Conservation (phyloP, 129 eudicot species). For the Centaurea solstitialis region DNA sequence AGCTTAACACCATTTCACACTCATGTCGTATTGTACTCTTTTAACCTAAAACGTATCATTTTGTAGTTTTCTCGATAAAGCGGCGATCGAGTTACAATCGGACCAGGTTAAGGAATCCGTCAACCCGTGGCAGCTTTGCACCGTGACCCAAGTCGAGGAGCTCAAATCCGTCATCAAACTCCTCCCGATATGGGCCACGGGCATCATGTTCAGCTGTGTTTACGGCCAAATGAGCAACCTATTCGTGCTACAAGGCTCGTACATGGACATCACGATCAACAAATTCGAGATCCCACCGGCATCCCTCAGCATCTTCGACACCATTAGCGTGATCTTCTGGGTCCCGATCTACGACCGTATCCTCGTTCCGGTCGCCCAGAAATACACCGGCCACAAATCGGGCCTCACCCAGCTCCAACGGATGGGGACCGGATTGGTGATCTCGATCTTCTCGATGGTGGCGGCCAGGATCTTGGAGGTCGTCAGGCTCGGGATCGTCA, state of each 20-base stretch:
- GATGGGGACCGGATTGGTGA: slow-evolving; percentile 67
- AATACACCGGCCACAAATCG: no score
- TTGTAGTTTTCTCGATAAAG: slow-evolving; percentile 72
- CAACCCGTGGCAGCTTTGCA: slow-evolving; percentile 71
- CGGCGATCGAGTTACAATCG: slow-evolving; percentile 51
- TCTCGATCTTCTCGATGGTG: slow-evolving; percentile 69
- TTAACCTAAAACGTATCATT: not conserved
- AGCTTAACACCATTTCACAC: no score
- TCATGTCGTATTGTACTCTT: not conserved
- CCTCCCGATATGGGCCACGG: slow-evolving; percentile 74
- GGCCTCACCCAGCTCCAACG: no score
- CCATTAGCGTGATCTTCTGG: no score
- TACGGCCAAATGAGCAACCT: slow-evolving; percentile 68
- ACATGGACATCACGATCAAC: slow-evolving; percentile 47
- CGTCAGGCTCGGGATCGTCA: slow-evolving; percentile 49
- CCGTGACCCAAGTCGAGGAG: slow-evolving; percentile 83
- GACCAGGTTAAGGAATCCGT: slow-evolving; percentile 38
- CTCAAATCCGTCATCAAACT: slow-evolving; percentile 56
- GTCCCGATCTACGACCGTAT: no score
- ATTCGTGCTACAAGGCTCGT: slow-evolving; percentile 57
- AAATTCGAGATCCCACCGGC: no score
- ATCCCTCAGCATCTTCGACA: no score
- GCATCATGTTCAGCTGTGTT: slow-evolving; percentile 60
- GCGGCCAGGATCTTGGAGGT: slow-evolving; percentile 58
- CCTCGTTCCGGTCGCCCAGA: no score